Evolutionary conservation across 192 early-diverging fungal genomes (phyloP).

Genomic region (Pilobolus umbonatus): DNA sequence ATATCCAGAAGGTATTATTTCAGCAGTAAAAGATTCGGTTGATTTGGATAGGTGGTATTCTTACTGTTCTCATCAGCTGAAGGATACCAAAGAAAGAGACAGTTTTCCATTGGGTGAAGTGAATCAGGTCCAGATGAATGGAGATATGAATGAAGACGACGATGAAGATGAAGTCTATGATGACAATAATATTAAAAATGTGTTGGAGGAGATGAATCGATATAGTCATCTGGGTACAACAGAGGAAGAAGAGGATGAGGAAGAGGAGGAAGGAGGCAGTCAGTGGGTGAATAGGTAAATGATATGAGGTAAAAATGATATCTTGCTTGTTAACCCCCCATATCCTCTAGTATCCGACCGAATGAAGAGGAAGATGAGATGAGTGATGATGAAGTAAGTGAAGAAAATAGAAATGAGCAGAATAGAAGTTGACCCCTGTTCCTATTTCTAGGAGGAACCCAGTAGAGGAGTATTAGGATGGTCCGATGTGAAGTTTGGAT

Average conservation of each 20-base stretch:
- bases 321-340: too few species aligned
- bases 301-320: not conserved
- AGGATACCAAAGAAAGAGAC: slow-evolving; percentile 26
- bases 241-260: slow-evolving; percentile 8
- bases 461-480: not conserved
- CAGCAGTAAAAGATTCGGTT: slow-evolving; percentile 34
- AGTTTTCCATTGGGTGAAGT: slow-evolving; percentile 44
- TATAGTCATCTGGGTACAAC: slow-evolving; percentile 1
- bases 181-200: slow-evolving; percentile 1
- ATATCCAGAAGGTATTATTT: slow-evolving; percentile 32
- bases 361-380: not conserved
- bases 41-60: slow-evolving; percentile 50
- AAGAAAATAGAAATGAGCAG: too few species aligned
- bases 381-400: not conserved
- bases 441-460: not conserved
- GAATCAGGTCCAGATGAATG: slow-evolving; percentile 11
- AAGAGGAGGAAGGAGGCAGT: slow-evolving; percentile 1
- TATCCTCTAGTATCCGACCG: not conserved
- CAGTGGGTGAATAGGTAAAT: not conserved
- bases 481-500: too few species aligned
- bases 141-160: slow-evolving; percentile 20
- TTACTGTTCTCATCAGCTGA: slow-evolving; percentile 33
- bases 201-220: not conserved
- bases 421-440: too few species aligned
- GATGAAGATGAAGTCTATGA: slow-evolving; percentile 27